Base-by-base conservation (phyloP, 163 green algal species). In the Chlorella variabilis region DNA sequence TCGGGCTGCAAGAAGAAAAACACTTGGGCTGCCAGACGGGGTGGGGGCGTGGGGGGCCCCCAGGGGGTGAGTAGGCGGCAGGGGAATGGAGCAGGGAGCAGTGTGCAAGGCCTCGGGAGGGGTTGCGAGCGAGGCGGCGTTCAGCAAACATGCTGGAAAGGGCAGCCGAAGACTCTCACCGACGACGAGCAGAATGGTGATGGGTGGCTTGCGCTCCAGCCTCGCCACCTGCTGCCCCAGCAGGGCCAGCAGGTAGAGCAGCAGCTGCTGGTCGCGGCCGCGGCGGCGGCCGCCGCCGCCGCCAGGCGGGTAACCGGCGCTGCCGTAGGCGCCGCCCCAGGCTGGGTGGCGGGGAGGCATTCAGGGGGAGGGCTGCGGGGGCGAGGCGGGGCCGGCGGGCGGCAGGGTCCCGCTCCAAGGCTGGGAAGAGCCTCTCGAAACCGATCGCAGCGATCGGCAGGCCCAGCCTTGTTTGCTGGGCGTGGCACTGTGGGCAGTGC, bases 1-100 rank as follows among this genome's bases (percentile, higher is more conserved):
- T 85, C 48, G 0, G 66, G 79, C 13, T 82, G 77, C 31, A 93
- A 69, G 74, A 75, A 87, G 18, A 86, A 33, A 8, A 89, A 29
- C 21, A 87, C 68, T 29, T 88, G 86, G 45, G 73, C 83, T 89
- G 86, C 76, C 56, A 11, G 21, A 49, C 0, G 18, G n/a, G n/a
- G n/a, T n/a, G n/a, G n/a, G n/a, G n/a, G n/a, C n/a, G n/a, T n/a
- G n/a, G n/a, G n/a, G n/a, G n/a, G n/a, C n/a, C n/a, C n/a, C n/a
- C n/a, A n/a, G n/a, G n/a, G n/a, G n/a, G n/a, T n/a, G n/a, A n/a
- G n/a, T n/a, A n/a, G 2, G 8, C 39, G 17, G 33, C 27, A 39
- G 45, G 31, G 27, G 5, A 31, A 18, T 23, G 36, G 33, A 74
- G 34, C 13, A 81, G 71, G 29, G n/a, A n/a, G 27, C 13, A 69